Conservation (phyloP, 2,329 filamentous ascomycete genomes). For the Ophiocordyceps robertsii region DNA sequence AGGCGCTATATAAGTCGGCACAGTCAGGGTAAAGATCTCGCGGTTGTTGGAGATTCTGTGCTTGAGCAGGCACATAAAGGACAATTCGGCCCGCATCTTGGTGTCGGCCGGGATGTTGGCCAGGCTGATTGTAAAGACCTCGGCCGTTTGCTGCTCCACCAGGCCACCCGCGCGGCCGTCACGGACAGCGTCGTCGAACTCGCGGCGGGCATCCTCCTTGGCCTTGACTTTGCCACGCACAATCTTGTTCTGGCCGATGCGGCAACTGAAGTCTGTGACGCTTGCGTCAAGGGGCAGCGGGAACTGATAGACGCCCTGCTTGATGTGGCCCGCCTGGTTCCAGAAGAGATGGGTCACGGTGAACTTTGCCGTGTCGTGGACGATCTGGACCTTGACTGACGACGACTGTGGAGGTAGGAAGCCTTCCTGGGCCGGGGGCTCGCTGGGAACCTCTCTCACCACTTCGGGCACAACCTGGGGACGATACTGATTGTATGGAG, state of each 20-base stretch:
- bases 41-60: background rate
- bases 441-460: too few species aligned
- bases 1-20: too few species aligned
- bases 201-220: slow-evolving; percentile 2
- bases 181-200: slow-evolving; percentile 1
- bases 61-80: slow-evolving; percentile 5
- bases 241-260: slow-evolving; percentile 2
- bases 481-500: too few species aligned
- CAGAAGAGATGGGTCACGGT: slow-evolving; percentile 1
- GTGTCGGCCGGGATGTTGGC: slow-evolving; percentile 4
- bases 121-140: slow-evolving; percentile 5
- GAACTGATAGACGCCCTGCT: background rate
- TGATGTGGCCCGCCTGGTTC: slow-evolving; percentile 1
- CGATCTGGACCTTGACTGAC: slow-evolving; percentile 1
- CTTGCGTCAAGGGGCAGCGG: background rate
- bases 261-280: background rate
- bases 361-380: slow-evolving; percentile 4
- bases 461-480: too few species aligned
- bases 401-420: background rate
- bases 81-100: slow-evolving; percentile 3
- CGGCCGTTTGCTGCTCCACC: background rate
- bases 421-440: too few species aligned
- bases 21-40: background rate
- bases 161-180: background rate
- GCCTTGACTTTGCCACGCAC: slow-evolving; percentile 3